A percentile compares a stretch with the other conserved stretches of the same genome.
Conservation (phyloP, 2,329 filamentous ascomycete species). For the Curvularia sp. region DNA sequence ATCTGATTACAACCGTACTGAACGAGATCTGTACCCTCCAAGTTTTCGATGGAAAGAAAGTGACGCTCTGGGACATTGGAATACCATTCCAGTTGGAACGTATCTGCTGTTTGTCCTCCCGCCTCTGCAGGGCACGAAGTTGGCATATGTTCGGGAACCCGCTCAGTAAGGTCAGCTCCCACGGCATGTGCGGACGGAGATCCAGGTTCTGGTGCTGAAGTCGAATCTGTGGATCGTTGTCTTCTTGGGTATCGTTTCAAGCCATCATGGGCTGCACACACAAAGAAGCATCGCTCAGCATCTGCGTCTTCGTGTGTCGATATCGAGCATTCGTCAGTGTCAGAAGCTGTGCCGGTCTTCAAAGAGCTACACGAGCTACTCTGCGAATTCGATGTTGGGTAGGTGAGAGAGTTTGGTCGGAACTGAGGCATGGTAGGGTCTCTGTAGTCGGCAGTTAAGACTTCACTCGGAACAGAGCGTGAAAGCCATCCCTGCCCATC, state of each 20-base stretch:
- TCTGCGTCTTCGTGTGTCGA: neutral
- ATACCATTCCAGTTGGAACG: slow-evolving; percentile 15
- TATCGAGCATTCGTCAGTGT: slow-evolving; percentile 12
- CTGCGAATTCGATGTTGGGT: neutral
- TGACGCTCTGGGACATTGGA: slow-evolving; percentile 29
- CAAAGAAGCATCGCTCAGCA: slow-evolving; percentile 5
- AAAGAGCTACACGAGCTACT: slow-evolving; percentile 6
- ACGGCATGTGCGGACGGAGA: neutral
- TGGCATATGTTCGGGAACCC: neutral
- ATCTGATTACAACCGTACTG: neutral
- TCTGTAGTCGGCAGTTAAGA: slow-evolving; percentile 20
- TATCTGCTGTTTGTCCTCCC: neutral
- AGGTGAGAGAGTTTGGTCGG: slow-evolving; percentile 61
- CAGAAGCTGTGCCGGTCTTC: slow-evolving; percentile 5
- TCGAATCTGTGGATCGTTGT: neutral
- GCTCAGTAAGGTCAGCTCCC: neutral
- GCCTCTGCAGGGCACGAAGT: neutral
- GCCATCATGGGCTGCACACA: slow-evolving; percentile 3
- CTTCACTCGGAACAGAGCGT: neutral
- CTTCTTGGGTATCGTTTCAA: slow-evolving; percentile 8
- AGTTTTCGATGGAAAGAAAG: slow-evolving; percentile 18
- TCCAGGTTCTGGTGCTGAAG: neutral
- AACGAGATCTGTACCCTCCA: slow-evolving; percentile 1
- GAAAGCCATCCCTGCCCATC: slow-evolving; percentile 29
- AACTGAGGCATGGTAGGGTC: slow-evolving; percentile 75